Base-by-base conservation (phyloP, 2,329 filamentous ascomycete genomes). In the Aspergillus sp. region DNA sequence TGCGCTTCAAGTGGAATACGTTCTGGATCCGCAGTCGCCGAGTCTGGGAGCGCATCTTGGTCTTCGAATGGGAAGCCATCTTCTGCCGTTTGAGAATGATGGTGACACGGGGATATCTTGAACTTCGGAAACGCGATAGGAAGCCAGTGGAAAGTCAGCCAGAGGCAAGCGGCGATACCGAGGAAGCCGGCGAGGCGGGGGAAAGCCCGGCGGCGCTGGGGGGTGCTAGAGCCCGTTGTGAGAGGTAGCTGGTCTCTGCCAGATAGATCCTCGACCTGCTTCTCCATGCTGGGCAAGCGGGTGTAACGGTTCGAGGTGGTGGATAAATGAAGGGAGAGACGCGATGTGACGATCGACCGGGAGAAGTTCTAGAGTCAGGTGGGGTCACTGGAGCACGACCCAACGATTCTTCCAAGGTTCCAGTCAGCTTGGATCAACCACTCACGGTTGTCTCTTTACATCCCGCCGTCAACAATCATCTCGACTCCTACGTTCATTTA, bases 1-100 rank as follows among this genome's bases (percentile, higher is more conserved):
- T 98, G 93, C 56, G 91, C 90, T 73, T 99, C 95, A 2, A 99
- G 77, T 4, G 91, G 89, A 4, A 98, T 89, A 57, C 63, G 70
- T 27, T 56, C 40, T 13, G 45, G 42, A n/a, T 49, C 44, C 24
- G 34, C 45, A 33, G 17, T 11, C 3, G 19, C 17, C 12, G 34
- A 45, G 19, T 49, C n/a, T 9, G 39, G 41, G 11, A 37, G 19
- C 11, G 19, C 19, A 22, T 41, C 30, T 13, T n/a, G 27, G 24
- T n/a, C 54, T 52, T 58, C 52, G 27, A 57, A 45, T 9, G 37
- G 48, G 4, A 42, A 37, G 39, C 40, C 56, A 40, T 13, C 49
- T 34, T 51, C 24, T 17, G 44, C 20, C 2, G 53, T 19, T n/a
- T 33, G 41, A 20, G 19, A 49, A 46, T 47, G 33, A 15, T 57